These are phyloP conservation scores for Rhodosorus marinus DNA, from an alignment of 23 red algal genomes.

Conservation along the genomic window DNA sequence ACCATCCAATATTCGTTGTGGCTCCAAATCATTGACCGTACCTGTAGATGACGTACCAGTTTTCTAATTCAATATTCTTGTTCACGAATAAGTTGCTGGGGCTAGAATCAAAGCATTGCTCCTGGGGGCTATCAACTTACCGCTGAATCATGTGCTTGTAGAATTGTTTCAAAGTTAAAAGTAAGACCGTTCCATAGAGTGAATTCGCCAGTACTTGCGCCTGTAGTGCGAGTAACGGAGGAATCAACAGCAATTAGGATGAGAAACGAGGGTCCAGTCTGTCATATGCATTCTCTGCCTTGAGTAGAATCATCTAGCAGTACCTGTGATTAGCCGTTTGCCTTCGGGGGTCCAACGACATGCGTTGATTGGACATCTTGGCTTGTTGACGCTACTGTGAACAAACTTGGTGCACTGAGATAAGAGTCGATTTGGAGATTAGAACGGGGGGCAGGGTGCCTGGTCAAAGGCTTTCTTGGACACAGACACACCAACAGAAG, in stretches of 20 bases:
- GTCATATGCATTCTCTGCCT: no score
- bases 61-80: no score
- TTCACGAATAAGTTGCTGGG: background rate
- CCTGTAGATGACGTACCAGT: no score
- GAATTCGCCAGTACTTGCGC: conserved; percentile 89
- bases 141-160: conserved; percentile 82
- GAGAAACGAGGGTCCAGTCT: background rate
- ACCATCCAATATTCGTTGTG: conserved; percentile 95
- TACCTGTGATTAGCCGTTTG: conserved; percentile 88
- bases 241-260: background rate
- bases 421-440: no score
- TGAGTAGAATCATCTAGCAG: no score
- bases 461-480: no score
- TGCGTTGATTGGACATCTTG: conserved; percentile 69
- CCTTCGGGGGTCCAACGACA: conserved; percentile 94
- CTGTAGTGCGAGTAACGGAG: no score
- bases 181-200: conserved; percentile 97
- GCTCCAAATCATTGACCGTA: conserved; percentile 78
- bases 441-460: no score
- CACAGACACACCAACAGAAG: no score
- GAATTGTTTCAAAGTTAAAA: conserved; percentile 99
- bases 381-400: conserved; percentile 88
- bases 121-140: no score
- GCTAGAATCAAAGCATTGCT: background rate
- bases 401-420: conserved; percentile 95